Conservation (phyloP, 192 early-diverging fungal genomes). For the Mortierella antarctica region DNA sequence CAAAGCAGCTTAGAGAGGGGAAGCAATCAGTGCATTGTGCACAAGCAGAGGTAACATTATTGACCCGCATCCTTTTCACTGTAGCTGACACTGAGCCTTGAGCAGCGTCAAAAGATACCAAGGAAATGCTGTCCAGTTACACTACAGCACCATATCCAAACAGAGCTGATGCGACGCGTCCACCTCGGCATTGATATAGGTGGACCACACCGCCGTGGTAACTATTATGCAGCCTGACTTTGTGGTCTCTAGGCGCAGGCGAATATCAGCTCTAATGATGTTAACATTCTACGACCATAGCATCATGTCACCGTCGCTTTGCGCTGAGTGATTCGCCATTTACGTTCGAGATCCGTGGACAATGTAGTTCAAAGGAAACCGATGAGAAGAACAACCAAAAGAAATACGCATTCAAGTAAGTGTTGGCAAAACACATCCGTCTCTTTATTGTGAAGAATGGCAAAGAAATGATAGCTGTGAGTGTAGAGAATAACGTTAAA, state of each 20-base stretch:
- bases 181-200: slow-evolving; percentile 42
- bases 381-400: slow-evolving; percentile 1
- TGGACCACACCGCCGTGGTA: slow-evolving; percentile 17
- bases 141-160: slow-evolving; percentile 38
- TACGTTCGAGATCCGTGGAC: slow-evolving; percentile 26
- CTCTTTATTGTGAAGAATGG: not conserved
- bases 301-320: slow-evolving; percentile 15
- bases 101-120: slow-evolving; percentile 20
- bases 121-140: slow-evolving; percentile 18
- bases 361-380: not conserved
- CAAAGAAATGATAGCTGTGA: not conserved
- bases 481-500: not conserved
- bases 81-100: slow-evolving; percentile 9
- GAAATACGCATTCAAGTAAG: slow-evolving; percentile 43
- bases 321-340: slow-evolving; percentile 27
- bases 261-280: not conserved
- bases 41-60: too few species aligned
- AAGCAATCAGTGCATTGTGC: too few species aligned
- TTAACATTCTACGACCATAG: not conserved
- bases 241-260: not conserved
- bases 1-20: too few species aligned
- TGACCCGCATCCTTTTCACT: not conserved
- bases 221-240: not conserved
- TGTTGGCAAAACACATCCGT: not conserved
- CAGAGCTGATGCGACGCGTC: slow-evolving; percentile 34